phyloP scores from a whole-genome alignment of 306 rosid species.

The Quercus engelmannii region DNA sequence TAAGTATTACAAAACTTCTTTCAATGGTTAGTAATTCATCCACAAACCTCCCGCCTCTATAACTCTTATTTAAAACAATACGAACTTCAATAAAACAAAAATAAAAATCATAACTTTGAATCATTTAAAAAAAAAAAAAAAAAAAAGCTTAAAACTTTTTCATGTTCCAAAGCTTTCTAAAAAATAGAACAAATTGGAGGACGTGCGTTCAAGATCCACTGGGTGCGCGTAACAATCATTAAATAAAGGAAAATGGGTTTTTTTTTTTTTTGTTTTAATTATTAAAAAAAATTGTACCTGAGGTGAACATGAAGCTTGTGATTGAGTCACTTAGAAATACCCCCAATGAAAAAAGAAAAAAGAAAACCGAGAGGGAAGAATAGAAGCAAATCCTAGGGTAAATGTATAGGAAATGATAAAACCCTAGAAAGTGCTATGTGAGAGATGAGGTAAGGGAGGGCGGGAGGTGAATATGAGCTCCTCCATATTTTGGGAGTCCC shows the following conservation, averaged over 20 bases:
- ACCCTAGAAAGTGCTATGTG: conserved; percentile 46
- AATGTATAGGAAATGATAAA: conserved; percentile 23
- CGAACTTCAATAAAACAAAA: background rate
- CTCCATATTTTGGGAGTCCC: conserved; percentile 32
- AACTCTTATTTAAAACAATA: background rate
- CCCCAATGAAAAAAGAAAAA: background rate
- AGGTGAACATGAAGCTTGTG: conserved; percentile 45
- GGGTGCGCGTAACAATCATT: background rate
- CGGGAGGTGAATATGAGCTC: conserved; percentile 26
- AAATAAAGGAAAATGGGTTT: background rate
- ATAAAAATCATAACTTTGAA: background rate
- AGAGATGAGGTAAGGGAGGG: conserved; percentile 6
- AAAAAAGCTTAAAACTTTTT: background rate
- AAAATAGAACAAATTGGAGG: background rate
- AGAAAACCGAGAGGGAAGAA: background rate
- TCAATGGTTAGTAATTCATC: background rate
- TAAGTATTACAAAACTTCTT: background rate
- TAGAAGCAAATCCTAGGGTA: conserved; percentile 50
- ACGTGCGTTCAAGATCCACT: too few species aligned
- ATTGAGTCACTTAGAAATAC: background rate
- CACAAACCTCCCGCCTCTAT: background rate
- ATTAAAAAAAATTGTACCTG: conserved; percentile 23
- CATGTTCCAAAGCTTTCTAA: background rate
- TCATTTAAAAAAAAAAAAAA: background rate
- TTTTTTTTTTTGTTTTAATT: too few species aligned